Evolutionary conservation across 495 filamentous ascomycete species (phyloP).

Genomic region (Aspergillus sclerotioniger): DNA sequence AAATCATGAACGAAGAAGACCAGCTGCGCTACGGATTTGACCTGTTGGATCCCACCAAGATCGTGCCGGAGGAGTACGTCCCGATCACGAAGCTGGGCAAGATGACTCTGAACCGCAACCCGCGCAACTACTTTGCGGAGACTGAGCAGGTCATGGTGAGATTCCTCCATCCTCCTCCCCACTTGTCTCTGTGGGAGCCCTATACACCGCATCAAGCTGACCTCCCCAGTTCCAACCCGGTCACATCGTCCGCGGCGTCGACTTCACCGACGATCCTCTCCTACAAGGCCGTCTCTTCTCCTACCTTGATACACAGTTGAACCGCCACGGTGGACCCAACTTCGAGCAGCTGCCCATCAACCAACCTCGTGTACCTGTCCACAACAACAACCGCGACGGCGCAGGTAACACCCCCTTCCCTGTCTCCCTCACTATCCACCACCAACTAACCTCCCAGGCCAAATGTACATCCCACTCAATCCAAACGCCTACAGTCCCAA

Average conservation of each 20-base stretch:
- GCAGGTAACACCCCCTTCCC: constrained; percentile 26
- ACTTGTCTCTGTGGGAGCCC: background rate
- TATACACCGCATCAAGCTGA: constrained; percentile 16
- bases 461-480: constrained; percentile 50
- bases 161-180: background rate
- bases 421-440: constrained; percentile 14
- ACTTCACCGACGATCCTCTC: constrained; percentile 71
- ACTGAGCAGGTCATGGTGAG: constrained; percentile 69
- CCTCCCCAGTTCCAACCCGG: constrained; percentile 65
- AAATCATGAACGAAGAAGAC: constrained; percentile 69
- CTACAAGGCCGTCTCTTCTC: constrained; percentile 73
- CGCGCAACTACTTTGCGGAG: constrained; percentile 75
- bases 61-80: constrained; percentile 69
- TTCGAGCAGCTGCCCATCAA: constrained; percentile 78
- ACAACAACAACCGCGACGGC: constrained; percentile 69
- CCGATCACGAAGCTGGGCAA: constrained; percentile 65
- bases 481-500: constrained; percentile 62
- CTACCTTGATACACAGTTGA: constrained; percentile 73
- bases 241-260: constrained; percentile 65
- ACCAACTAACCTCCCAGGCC: constrained; percentile 21
- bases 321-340: constrained; percentile 70
- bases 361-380: constrained; percentile 57
- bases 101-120: constrained; percentile 68
- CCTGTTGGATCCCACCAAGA: constrained; percentile 72
- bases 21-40: constrained; percentile 67